phyloP scores from a whole-genome alignment of 2,329 filamentous ascomycete genomes.

The Domatiomyces catenatus region DNA sequence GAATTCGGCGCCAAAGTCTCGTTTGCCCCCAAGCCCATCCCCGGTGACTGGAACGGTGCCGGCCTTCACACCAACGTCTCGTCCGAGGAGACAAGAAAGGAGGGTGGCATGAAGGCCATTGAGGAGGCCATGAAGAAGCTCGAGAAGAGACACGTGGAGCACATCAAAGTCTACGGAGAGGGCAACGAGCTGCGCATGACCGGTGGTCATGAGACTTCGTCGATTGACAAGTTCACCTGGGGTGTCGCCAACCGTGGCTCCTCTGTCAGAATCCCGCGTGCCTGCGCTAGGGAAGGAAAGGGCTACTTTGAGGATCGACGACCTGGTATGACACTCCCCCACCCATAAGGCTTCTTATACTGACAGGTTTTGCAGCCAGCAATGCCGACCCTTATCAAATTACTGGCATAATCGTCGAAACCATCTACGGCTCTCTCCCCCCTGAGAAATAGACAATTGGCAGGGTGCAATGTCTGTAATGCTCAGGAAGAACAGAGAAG shows the following conservation, averaged over 20 bases:
- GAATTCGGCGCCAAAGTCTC: slow-evolving; percentile 95
- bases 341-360: not conserved
- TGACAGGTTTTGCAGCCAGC: slow-evolving; percentile 35
- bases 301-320: slow-evolving; percentile 86
- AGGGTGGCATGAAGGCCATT: slow-evolving; percentile 92
- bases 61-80: slow-evolving; percentile 92
- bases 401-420: slow-evolving; percentile 66
- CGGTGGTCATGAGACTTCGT: slow-evolving; percentile 83
- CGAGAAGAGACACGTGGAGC: slow-evolving; percentile 60
- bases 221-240: slow-evolving; percentile 83
- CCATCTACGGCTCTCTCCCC: slow-evolving; percentile 25
- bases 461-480: not conserved
- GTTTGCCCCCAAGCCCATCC: slow-evolving; percentile 87
- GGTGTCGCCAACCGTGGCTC: slow-evolving; percentile 92
- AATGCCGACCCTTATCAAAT: slow-evolving; percentile 81
- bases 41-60: slow-evolving; percentile 92
- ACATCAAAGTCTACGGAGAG: slow-evolving; percentile 88
- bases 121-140: slow-evolving; percentile 75
- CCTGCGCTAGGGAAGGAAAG: slow-evolving; percentile 71
- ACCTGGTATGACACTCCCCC: slow-evolving; percentile 32
- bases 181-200: slow-evolving; percentile 92
- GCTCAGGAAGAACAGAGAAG: not conserved
- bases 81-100: slow-evolving; percentile 69
- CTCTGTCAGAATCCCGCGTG: slow-evolving; percentile 81
- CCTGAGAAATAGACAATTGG: slow-evolving; percentile 11